These are phyloP conservation scores for Melocanna baccifera DNA, from an alignment of 176 grass and related monocot genomes.

Conservation along the genomic window DNA sequence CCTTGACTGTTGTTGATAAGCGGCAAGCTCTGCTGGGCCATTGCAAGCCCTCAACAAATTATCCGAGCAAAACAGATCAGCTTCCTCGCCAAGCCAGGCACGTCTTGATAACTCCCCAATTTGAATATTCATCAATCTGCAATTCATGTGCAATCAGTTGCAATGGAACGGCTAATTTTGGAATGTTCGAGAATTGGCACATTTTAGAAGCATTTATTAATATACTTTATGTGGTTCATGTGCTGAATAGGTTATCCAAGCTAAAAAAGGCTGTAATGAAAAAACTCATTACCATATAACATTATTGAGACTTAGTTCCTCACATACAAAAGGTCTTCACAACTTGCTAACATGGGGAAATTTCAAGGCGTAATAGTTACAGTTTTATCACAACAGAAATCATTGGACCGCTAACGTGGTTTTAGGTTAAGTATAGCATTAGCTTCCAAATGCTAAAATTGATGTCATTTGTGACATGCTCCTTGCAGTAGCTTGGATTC, in stretches of 20 bases:
- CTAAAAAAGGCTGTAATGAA: too few relatives aligned
- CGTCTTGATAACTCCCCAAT: slow-evolving; percentile 59
- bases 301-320: background rate
- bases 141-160: slow-evolving; percentile 14
- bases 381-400: slow-evolving; percentile 2
- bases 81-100: slow-evolving; percentile 63
- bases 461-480: background rate
- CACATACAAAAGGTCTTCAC: background rate
- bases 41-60: slow-evolving; percentile 55
- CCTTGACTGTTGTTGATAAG: slow-evolving; percentile 42
- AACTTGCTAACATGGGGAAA: background rate
- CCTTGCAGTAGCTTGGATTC: background rate
- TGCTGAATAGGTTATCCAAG: too few relatives aligned
- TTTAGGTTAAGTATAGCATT: background rate
- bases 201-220: background rate
- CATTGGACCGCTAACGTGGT: background rate
- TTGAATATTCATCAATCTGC: slow-evolving; percentile 54
- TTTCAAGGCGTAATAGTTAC: background rate
- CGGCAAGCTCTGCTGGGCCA: slow-evolving; percentile 34
- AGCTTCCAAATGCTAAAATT: slow-evolving; percentile 11
- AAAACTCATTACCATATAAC: background rate
- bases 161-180: background rate
- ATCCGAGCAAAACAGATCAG: slow-evolving; percentile 47
- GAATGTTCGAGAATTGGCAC: background rate
- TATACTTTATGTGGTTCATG: background rate